A percentile compares a stretch with the other conserved stretches of the same genome.
These are phyloP conservation scores for Aureobasidium sp. DNA, from an alignment of 2,329 filamentous ascomycete genomes.

Conservation along the genomic window DNA sequence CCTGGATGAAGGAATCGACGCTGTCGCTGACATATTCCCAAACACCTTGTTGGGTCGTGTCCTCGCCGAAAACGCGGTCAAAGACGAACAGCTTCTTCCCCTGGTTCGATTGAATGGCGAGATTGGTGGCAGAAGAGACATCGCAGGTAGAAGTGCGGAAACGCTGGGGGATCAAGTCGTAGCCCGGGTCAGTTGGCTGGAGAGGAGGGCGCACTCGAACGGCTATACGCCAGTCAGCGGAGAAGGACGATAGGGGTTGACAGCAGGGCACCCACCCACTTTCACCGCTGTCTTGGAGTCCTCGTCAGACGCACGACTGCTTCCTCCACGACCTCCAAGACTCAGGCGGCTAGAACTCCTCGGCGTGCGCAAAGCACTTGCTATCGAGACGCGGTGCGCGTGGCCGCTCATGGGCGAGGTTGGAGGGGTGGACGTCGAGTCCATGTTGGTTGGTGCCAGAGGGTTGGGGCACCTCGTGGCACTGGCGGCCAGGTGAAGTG, in stretches of 20 bases:
- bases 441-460: conserved; percentile 1
- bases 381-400: conserved; percentile 3
- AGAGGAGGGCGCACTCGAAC: conserved; percentile 88
- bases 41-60: conserved; percentile 76
- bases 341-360: conserved; percentile 74
- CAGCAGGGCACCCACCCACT: conserved; percentile 66
- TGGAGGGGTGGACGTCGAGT: conserved; percentile 42
- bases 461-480: neutral
- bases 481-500: conserved; percentile 10
- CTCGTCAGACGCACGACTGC: conserved; percentile 81
- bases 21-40: conserved; percentile 94
- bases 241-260: conserved; percentile 12
- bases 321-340: conserved; percentile 66
- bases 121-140: conserved; percentile 73
- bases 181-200: conserved; percentile 77
- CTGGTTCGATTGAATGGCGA: conserved; percentile 84
- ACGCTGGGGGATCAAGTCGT: conserved; percentile 87
- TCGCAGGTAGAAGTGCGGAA: conserved; percentile 93
- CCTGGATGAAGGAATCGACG: conserved; percentile 81
- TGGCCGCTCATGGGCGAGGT: conserved; percentile 13
- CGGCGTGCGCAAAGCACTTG: conserved; percentile 4
- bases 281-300: conserved; percentile 86
- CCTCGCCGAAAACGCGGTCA: conserved; percentile 83
- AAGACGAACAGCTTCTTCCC: conserved; percentile 95
- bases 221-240: conserved; percentile 46